These are phyloP conservation scores for Pholiota adiposa DNA, from an alignment of 1,284 basidiomycete genomes.

Conservation along the genomic window DNA sequence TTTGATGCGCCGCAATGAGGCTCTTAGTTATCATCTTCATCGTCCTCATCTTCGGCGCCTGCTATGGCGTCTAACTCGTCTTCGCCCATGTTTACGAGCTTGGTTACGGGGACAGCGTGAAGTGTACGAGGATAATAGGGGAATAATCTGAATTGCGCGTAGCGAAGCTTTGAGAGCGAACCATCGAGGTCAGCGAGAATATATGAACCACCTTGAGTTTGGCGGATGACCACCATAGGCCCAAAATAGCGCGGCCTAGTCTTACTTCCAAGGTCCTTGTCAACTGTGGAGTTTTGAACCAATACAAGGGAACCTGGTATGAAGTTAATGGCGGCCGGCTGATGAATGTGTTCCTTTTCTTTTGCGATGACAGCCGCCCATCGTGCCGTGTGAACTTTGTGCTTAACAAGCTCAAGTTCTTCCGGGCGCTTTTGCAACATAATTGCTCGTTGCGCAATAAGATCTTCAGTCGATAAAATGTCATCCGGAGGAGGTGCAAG, in stretches of 20 bases:
- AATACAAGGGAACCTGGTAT: constrained; percentile 37
- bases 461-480: constrained; percentile 29
- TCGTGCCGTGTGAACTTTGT: constrained; percentile 20
- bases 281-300: constrained; percentile 36
- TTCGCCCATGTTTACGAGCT: background rate
- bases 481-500: constrained; percentile 24
- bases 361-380: constrained; percentile 22
- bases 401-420: constrained; percentile 11
- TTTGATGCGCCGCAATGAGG: background rate
- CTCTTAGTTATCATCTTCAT: background rate
- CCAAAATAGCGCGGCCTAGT: constrained; percentile 35
- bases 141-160: constrained; percentile 35
- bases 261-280: constrained; percentile 37
- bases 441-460: constrained; percentile 31
- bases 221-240: constrained; percentile 36
- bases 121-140: constrained; percentile 29
- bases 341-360: constrained; percentile 22
- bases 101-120: constrained; percentile 6
- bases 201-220: constrained; percentile 35
- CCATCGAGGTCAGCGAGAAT: constrained; percentile 38
- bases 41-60: background rate
- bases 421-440: constrained; percentile 30
- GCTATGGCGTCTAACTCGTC: constrained; percentile 1
- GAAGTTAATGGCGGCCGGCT: constrained; percentile 34
- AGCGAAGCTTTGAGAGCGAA: too few relatives aligned